A percentile compares a stretch with the other conserved stretches of the same genome.
These are phyloP conservation scores for maize (Zea mays) DNA, from an alignment of 176 grass and related monocot species.

Conservation along the genomic window DNA sequence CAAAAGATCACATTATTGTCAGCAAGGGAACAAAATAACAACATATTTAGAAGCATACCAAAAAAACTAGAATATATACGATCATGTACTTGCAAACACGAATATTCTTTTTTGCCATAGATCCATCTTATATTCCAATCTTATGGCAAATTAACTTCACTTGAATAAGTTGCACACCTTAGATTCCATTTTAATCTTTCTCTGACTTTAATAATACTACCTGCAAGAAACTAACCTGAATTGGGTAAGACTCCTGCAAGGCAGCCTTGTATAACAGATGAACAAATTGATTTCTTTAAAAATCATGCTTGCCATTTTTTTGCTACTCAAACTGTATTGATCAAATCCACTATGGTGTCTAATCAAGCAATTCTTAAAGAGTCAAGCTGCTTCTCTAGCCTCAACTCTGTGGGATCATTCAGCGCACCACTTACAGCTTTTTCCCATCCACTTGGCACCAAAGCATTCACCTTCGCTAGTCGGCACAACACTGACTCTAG, in stretches of 20 bases:
- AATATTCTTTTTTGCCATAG: not conserved
- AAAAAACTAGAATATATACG: not conserved
- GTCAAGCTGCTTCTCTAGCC: slow-evolving; percentile 29
- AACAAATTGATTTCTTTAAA: not conserved
- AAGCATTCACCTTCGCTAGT: slow-evolving; percentile 43
- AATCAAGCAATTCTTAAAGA: slow-evolving; percentile 30
- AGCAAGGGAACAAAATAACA: not conserved
- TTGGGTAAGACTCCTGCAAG: not conserved
- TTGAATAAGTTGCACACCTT: not conserved
- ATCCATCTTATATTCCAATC: not conserved
- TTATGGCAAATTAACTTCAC: not conserved
- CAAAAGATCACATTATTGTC: not conserved
- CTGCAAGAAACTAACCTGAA: slow-evolving; percentile 19
- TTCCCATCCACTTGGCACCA: slow-evolving; percentile 55
- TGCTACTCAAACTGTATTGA: not conserved
- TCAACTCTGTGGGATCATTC: slow-evolving; percentile 19
- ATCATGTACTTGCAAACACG: not conserved
- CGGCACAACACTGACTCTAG: slow-evolving; percentile 44
- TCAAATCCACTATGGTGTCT: not conserved
- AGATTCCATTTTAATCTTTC: not conserved
- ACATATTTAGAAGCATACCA: slow-evolving; percentile 15
- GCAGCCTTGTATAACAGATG: slow-evolving; percentile 10
- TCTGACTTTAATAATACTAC: slow-evolving; percentile 16
- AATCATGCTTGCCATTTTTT: not conserved
- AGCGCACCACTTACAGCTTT: slow-evolving; percentile 36